A percentile compares a stretch with the other conserved stretches of the same genome.
Evolutionary conservation across 495 filamentous ascomycete genomes (phyloP).

Genomic region (Talaromyces trachyspermus): DNA sequence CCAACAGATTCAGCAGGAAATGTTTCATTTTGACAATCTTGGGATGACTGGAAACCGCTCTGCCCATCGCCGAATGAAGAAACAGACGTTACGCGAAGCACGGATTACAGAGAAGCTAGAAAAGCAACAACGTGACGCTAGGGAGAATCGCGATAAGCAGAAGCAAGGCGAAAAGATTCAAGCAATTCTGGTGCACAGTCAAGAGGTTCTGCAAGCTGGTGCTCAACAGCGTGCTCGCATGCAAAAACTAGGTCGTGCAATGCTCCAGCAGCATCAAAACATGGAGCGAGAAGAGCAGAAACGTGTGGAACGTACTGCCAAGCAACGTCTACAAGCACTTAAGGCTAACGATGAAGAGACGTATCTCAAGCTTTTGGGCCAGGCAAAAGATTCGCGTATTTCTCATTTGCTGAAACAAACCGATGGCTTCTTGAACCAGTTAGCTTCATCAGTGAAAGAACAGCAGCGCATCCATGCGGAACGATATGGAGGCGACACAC

Average conservation of each 20-base stretch:
- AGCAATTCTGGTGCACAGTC: constrained; percentile 59
- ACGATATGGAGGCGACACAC: constrained; percentile 61
- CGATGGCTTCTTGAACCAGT: constrained; percentile 91
- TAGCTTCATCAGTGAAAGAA: constrained; percentile 82
- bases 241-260: constrained; percentile 79
- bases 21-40: constrained; percentile 89
- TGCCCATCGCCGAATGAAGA: constrained; percentile 88
- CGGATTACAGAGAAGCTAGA: constrained; percentile 96
- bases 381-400: constrained; percentile 98
- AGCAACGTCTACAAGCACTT: constrained; percentile 97
- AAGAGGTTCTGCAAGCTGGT: constrained; percentile 53
- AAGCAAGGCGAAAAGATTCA: constrained; percentile 87
- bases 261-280: constrained; percentile 81
- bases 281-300: constrained; percentile 99
- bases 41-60: constrained; percentile 91
- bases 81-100: constrained; percentile 90
- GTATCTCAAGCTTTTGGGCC: constrained; percentile 90
- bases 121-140: constrained; percentile 94
- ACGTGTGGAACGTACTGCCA: constrained; percentile 90
- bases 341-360: constrained; percentile 99
- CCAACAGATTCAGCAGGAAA: constrained; percentile 76
- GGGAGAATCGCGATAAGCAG: constrained; percentile 90
- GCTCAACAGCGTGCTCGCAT: constrained; percentile 54
- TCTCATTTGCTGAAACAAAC: constrained; percentile 93
- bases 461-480: constrained; percentile 80